Conservation (phyloP, 202 grass and related monocot genomes). For the Brachypodium distachyon region DNA sequence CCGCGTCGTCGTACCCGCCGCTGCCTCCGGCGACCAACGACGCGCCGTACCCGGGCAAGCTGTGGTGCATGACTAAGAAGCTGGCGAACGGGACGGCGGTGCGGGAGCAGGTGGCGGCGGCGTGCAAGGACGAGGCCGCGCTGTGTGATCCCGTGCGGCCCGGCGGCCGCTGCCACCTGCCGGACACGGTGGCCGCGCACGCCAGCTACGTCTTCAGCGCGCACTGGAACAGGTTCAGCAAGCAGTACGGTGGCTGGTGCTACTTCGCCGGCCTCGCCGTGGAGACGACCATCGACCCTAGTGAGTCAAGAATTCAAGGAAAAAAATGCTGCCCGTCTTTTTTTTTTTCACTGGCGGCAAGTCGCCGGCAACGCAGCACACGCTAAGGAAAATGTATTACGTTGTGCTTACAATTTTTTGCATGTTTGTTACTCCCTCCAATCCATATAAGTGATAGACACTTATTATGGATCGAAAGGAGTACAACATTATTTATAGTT, state of each 20-base stretch:
- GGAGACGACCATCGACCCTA: constrained; percentile 43
- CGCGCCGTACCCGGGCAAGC: constrained; percentile 26
- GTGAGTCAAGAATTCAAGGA: too few species aligned
- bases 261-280: constrained; percentile 45
- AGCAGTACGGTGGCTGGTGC: constrained; percentile 43
- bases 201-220: constrained; percentile 51
- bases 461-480: too few species aligned
- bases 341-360: background rate
- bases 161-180: constrained; percentile 23
- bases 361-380: too few species aligned
- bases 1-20: constrained; percentile 17
- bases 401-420: too few species aligned
- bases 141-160: constrained; percentile 26
- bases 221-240: constrained; percentile 51
- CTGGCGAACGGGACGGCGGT: constrained; percentile 12
- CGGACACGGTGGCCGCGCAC: constrained; percentile 22
- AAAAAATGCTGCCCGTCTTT: background rate
- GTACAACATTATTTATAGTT: too few species aligned
- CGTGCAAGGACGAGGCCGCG: constrained; percentile 24
- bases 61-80: constrained; percentile 39
- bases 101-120: constrained; percentile 12
- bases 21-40: constrained; percentile 40
- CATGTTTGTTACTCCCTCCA: too few species aligned
- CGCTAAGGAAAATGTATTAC: too few species aligned
- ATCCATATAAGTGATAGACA: too few species aligned